Percentiles rank a stretch among this genome's conserved stretches.
Conservation (phyloP, 306 rosid genomes). For the Ceratonia siliqua region DNA sequence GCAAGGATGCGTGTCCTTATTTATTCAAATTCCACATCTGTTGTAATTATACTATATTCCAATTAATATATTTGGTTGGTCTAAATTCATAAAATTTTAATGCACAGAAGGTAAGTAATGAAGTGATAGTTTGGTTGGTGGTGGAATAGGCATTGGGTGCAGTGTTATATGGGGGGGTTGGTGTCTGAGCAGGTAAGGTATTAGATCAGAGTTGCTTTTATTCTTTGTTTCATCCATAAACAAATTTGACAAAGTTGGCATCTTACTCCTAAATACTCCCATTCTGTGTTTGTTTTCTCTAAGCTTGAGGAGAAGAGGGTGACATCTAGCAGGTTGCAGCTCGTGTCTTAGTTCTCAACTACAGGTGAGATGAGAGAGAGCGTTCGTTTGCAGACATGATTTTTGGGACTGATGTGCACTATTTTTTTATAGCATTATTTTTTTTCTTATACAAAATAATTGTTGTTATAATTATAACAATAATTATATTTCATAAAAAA, state of each 20-base stretch:
- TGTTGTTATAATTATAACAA: too few relatives aligned
- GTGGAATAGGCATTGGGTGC: slow-evolving; percentile 18
- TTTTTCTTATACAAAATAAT: too few relatives aligned
- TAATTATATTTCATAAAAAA: too few relatives aligned
- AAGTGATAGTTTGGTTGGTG: neutral
- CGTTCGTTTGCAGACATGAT: too few relatives aligned
- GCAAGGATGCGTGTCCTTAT: neutral
- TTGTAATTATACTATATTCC: neutral
- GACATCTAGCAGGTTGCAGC: neutral
- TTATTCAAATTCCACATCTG: neutral
- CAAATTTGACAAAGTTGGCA: slow-evolving; percentile 8
- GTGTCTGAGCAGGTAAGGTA: slow-evolving; percentile 12
- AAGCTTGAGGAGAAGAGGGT: neutral
- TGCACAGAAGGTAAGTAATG: neutral
- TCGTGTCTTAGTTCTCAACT: too few relatives aligned
- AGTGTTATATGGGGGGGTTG: slow-evolving; percentile 10
- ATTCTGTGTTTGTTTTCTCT: neutral
- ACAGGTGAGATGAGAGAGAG: too few relatives aligned
- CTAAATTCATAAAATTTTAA: neutral
- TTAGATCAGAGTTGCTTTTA: neutral
- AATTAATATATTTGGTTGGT: neutral
- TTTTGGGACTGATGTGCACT: too few relatives aligned
- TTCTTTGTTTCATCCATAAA: neutral
- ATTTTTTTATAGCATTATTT: too few relatives aligned
- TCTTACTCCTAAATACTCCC: neutral